Percentiles rank a stretch among this genome's conserved stretches.
Evolutionary conservation across 2,329 filamentous ascomycete species (phyloP).

Genomic region (Podosphaera aphanis): DNA sequence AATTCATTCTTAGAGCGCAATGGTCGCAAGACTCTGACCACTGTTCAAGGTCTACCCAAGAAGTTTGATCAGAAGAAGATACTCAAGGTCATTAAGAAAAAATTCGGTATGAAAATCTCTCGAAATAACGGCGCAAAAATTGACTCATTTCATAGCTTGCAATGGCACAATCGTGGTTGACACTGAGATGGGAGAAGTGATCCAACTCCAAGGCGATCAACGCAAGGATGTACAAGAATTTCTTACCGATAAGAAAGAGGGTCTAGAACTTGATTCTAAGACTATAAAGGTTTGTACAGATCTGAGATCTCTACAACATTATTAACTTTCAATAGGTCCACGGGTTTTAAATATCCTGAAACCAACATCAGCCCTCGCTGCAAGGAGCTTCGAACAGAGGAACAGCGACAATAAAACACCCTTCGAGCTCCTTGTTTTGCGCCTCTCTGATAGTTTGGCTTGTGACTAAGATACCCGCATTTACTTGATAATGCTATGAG

Average conservation of each 20-base stretch:
- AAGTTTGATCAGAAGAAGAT: conserved; percentile 99
- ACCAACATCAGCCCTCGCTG: conserved; percentile 13
- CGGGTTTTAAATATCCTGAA: conserved; percentile 33
- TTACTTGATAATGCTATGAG: conserved; percentile 12
- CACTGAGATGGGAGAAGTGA: conserved; percentile 94
- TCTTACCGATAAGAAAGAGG: conserved; percentile 85
- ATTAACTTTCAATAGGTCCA: conserved; percentile 22
- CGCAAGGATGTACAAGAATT: conserved; percentile 97
- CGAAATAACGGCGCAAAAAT: background rate
- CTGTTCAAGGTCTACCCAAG: conserved; percentile 93
- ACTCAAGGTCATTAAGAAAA: conserved; percentile 99
- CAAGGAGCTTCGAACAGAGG: conserved; percentile 7
- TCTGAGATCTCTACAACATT: background rate
- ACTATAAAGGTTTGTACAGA: conserved; percentile 58
- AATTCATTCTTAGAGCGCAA: conserved; percentile 55
- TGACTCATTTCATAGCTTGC: conserved; percentile 39
- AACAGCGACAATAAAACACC: background rate
- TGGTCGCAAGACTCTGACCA: conserved; percentile 99
- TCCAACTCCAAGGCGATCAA: conserved; percentile 98
- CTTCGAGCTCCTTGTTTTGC: background rate
- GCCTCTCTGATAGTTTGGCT: conserved; percentile 10
- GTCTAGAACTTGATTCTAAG: conserved; percentile 81
- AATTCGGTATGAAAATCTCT: conserved; percentile 45
- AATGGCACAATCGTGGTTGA: conserved; percentile 99
- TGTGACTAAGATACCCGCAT: conserved; percentile 16